These are phyloP conservation scores for Ceratocystis huliohia DNA, from an alignment of 2,329 filamentous ascomycete genomes.

Conservation along the genomic window DNA sequence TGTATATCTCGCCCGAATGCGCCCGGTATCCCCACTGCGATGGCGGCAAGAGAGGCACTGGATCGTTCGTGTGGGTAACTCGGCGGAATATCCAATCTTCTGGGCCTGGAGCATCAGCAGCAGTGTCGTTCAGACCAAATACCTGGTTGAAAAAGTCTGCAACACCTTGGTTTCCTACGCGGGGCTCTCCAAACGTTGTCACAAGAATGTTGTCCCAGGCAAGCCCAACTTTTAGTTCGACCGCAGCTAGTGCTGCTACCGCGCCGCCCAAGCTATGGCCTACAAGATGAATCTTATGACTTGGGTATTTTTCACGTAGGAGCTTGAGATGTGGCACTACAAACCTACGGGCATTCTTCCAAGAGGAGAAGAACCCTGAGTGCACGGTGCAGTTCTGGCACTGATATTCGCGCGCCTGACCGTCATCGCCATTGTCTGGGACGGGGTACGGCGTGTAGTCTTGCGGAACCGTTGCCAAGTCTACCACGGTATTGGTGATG, in stretches of 20 bases:
- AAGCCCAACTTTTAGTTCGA: conserved; percentile 62
- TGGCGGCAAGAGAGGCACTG: conserved; percentile 75
- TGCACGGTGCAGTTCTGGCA: conserved; percentile 89
- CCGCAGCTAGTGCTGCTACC: conserved; percentile 71
- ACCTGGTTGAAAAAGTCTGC: conserved; percentile 42
- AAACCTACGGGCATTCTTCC: conserved; percentile 57
- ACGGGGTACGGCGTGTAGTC: conserved; percentile 78
- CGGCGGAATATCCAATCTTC: conserved; percentile 49
- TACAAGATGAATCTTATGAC: conserved; percentile 63
- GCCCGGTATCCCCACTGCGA: conserved; percentile 77
- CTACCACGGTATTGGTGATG: conserved; percentile 77
- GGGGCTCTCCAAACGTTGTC: conserved; percentile 88
- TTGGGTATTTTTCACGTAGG: conserved; percentile 48
- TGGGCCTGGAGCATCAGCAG: conserved; percentile 23
- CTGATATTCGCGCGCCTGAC: conserved; percentile 30
- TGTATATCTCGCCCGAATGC: conserved; percentile 81
- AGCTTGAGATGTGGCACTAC: conserved; percentile 56
- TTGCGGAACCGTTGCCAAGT: conserved; percentile 80
- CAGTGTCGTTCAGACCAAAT: conserved; percentile 33
- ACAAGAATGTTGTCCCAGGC: conserved; percentile 62
- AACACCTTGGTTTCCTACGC: conserved; percentile 46
- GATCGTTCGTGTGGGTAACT: conserved; percentile 76
- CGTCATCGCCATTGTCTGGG: conserved; percentile 32
- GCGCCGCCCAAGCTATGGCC: conserved; percentile 90
- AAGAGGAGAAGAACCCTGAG: conserved; percentile 75